Evolutionary conservation across 768 basidiomycete genomes (phyloP).

Genomic region (Asterophora parasitica): DNA sequence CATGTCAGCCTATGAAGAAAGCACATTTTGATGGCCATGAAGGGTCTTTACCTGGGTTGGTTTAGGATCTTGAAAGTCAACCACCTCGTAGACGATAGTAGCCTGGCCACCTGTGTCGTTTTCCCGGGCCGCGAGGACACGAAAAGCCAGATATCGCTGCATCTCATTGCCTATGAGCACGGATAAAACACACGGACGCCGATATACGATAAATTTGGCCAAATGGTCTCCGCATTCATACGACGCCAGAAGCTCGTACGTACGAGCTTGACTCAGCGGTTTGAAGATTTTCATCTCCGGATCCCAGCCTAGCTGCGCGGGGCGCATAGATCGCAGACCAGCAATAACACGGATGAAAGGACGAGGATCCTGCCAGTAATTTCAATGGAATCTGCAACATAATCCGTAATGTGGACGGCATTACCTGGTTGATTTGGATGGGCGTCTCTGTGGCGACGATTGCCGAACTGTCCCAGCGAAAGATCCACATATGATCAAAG

Average conservation of each 20-base stretch:
- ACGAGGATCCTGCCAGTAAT: neutral
- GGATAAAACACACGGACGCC: constrained; percentile 3
- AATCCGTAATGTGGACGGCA: neutral
- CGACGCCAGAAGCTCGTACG: neutral
- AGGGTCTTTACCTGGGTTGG: constrained; percentile 2
- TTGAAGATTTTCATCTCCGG: constrained; percentile 4
- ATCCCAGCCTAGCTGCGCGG: constrained; percentile 11
- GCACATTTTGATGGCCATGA: too few species aligned
- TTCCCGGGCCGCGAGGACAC: neutral
- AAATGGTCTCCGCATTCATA: neutral
- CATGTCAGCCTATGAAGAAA: too few species aligned
- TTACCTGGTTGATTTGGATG: constrained; percentile 10
- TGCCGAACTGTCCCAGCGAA: constrained; percentile 9
- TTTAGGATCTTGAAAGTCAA: neutral
- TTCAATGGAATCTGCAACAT: too few species aligned
- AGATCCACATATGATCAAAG: constrained; percentile 3
- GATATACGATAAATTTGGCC: neutral
- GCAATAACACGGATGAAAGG: constrained; percentile 4
- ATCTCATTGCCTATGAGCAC: neutral
- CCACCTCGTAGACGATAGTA: neutral
- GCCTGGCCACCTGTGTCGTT: constrained; percentile 1
- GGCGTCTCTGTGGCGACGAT: constrained; percentile 7
- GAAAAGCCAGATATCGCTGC: neutral
- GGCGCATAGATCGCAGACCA: neutral
- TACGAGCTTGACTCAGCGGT: neutral